Evolutionary conservation across 2,329 filamentous ascomycete genomes (phyloP), one percentile per base, ranked within the genome.

Genomic region (Fusarium secorum): DNA sequence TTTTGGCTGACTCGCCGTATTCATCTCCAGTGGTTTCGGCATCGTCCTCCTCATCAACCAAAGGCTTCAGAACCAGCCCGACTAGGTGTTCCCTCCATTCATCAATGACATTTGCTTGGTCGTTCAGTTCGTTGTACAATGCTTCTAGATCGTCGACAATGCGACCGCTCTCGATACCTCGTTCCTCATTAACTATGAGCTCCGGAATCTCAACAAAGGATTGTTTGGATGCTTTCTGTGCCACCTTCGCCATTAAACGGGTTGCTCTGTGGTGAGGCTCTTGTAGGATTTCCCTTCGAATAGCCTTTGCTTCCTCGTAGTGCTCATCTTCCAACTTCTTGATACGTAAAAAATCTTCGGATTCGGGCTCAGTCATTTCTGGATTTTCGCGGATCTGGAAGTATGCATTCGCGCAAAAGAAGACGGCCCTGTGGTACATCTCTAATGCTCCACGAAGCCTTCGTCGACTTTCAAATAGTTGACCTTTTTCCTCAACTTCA

Each of bases 1-100:
- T 87, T 78, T 93, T 93, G 1, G 94, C 93, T 1, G 95, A 97
- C 35, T 93, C 89, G 72, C 94, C 92, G 69, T 97, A 96, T 78
- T 98, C 96, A 64, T 98, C 91, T 28, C 96, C 96, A 15, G 94
- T 95, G 5, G 90, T 87, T 63, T 97, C 93, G 14, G 87, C 81
- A 20, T 84, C 84, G 2, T 89, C 89, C 42, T 97, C 94, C 76
- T 96, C 90, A 73, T 98, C 96, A 22, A 98, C 89, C 4, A 98
- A 85, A 0, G 93, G 89, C 66, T 90, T 87, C 15, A 92, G 82
- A 14, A 98, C 85, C 24, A 95, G 87, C 58, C 91, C 86, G 22
- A 93, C 86, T 64, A 95, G 90, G 44, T 89, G 85, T 62, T 91
- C 86, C 44, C 94, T 89, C 93, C 93, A 97, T 51, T 90, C 86